Conservation (phyloP, 768 basidiomycete species). For the Russula sp. region DNA sequence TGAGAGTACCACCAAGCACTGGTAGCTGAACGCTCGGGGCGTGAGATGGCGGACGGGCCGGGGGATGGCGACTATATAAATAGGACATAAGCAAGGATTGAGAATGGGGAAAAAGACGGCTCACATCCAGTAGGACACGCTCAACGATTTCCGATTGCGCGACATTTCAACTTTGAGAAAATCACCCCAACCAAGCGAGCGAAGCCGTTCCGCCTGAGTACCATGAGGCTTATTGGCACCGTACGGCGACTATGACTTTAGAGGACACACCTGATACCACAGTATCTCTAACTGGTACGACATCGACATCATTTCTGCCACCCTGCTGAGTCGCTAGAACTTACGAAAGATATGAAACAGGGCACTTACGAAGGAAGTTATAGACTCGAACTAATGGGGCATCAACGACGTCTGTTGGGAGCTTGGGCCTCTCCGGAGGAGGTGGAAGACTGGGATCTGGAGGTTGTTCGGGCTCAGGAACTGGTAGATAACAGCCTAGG, state of each 20-base stretch:
- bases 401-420: slow-evolving; percentile 65
- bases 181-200: slow-evolving; percentile 83
- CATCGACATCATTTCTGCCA: slow-evolving; percentile 81
- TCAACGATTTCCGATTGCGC: slow-evolving; percentile 62
- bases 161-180: slow-evolving; percentile 69
- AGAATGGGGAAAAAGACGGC: slow-evolving; percentile 21
- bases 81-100: slow-evolving; percentile 14
- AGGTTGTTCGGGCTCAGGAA: slow-evolving; percentile 34
- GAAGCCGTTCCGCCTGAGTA: slow-evolving; percentile 63
- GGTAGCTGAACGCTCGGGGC: slow-evolving; percentile 49
- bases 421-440: slow-evolving; percentile 39
- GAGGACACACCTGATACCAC: slow-evolving; percentile 59
- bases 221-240: slow-evolving; percentile 16
- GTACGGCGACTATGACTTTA: background rate
- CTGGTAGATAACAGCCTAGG: slow-evolving; percentile 59
- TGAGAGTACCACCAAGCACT: slow-evolving; percentile 66
- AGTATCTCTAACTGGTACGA: slow-evolving; percentile 91
- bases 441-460: slow-evolving; percentile 45
- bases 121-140: slow-evolving; percentile 86
- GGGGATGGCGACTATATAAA: slow-evolving; percentile 42
- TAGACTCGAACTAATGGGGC: slow-evolving; percentile 80
- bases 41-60: slow-evolving; percentile 35
- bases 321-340: slow-evolving; percentile 19
- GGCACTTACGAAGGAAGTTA: slow-evolving; percentile 80
- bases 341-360: slow-evolving; percentile 5